Evolutionary conservation across 495 filamentous ascomycete genomes (phyloP).

Genomic region (Aspergillus ellipticus): DNA sequence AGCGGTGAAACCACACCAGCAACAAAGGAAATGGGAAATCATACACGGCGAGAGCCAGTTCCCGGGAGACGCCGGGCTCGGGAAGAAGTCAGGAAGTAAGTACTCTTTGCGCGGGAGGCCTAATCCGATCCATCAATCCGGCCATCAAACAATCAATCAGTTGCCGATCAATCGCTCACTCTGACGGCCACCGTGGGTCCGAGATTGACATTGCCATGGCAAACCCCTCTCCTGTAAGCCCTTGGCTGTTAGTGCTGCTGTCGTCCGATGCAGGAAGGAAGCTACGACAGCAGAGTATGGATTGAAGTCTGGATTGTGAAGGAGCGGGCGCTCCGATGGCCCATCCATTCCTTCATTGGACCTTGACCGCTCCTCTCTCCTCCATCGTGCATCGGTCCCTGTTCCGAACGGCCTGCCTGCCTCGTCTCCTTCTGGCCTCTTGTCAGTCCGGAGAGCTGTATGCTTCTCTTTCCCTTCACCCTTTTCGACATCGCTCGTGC

Average conservation of each 20-base stretch:
- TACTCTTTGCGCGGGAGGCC: not conserved
- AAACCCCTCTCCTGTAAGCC: not conserved
- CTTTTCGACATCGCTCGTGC: constrained; percentile 7
- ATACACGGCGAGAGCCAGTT: constrained; percentile 13
- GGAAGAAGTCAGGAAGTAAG: constrained; percentile 4
- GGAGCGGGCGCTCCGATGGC: constrained; percentile 6
- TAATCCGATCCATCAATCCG: constrained; percentile 2
- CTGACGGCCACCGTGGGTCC: not conserved
- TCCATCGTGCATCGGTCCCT: not conserved
- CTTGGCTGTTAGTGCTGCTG: not conserved
- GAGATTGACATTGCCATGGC: constrained; percentile 10
- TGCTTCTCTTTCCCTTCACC: constrained; percentile 11
- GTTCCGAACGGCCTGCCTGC: not conserved
- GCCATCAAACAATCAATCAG: too few species aligned
- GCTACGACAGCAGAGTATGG: not conserved
- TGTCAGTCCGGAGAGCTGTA: constrained; percentile 8
- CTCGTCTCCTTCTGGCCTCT: constrained; percentile 3
- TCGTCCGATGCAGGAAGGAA: constrained; percentile 17
- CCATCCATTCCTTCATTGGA: constrained; percentile 9
- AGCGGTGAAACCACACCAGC: constrained; percentile 25
- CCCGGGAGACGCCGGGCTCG: constrained; percentile 26
- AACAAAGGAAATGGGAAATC: constrained; percentile 14
- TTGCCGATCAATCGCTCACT: not conserved
- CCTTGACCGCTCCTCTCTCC: constrained; percentile 23
- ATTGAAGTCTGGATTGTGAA: not conserved